phyloP scores from a whole-genome alignment of 257 asterid species.

The Solanum peruvianum region DNA sequence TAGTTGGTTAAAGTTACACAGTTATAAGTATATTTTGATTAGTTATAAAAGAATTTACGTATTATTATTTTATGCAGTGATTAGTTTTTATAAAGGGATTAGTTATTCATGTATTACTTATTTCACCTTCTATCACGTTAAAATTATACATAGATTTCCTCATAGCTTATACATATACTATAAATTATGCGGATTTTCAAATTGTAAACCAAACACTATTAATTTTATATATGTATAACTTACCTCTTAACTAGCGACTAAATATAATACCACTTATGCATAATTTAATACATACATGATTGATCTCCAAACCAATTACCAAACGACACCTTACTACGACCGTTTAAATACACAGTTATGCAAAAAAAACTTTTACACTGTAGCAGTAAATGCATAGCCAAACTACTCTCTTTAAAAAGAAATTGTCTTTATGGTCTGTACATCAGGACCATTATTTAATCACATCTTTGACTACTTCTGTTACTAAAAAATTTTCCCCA shows the following conservation, averaged over 20 bases:
- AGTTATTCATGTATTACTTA: neutral
- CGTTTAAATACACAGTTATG: neutral
- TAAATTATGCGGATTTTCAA: too few relatives aligned
- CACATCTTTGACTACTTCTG: neutral
- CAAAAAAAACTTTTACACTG: too few relatives aligned
- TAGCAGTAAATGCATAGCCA: neutral
- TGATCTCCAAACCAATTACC: neutral
- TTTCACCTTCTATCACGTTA: neutral
- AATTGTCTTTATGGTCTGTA: neutral
- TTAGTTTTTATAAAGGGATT: too few relatives aligned
- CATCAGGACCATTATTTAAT: neutral
- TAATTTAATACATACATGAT: neutral
- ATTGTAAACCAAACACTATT: neutral
- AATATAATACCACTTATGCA: neutral
- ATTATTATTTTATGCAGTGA: neutral
- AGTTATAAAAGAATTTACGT: neutral
- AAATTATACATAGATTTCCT: too few relatives aligned
- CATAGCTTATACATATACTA: neutral
- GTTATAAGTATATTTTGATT: neutral
- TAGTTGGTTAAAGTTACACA: neutral
- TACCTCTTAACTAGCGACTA: neutral
- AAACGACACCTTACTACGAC: neutral
- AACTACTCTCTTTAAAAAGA: neutral
- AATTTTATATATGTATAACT: too few relatives aligned
- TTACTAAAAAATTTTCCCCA: neutral